Percentiles rank a stretch among this genome's conserved stretches.
Conservation (phyloP, 306 rosid species). For the Trichosanthes cucumerina region DNA sequence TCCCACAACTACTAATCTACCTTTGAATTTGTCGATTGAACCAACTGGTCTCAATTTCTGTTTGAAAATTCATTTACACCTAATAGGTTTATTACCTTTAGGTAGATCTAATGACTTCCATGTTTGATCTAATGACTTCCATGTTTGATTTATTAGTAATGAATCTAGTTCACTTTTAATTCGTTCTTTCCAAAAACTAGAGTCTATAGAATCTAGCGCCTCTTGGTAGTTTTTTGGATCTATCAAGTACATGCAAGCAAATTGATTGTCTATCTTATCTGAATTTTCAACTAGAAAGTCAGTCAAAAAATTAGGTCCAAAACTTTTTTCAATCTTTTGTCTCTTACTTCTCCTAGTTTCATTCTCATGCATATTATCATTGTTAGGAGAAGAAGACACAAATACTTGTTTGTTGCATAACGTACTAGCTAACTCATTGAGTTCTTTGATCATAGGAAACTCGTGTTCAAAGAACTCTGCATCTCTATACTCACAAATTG, state of each 20-base stretch:
- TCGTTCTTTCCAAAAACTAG: not conserved
- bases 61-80: not conserved
- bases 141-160: too few species aligned
- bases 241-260: too few species aligned
- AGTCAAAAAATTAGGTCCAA: not conserved
- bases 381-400: fast-evolving
- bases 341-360: not conserved
- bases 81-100: not conserved
- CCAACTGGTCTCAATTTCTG: not conserved
- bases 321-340: not conserved
- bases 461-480: too few species aligned
- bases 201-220: not conserved
- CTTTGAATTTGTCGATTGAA: not conserved
- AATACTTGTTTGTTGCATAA: not conserved
- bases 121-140: too few species aligned
- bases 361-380: not conserved
- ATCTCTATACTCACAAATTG: not conserved
- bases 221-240: too few species aligned
- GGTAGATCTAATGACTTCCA: too few species aligned
- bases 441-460: not conserved
- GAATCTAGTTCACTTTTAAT: not conserved
- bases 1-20: not conserved
- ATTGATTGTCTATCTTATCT: not conserved
- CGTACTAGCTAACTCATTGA: too few species aligned
- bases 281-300: not conserved